phyloP scores from a whole-genome alignment of 225 moss, liverwort and hornwort species.

The Takakia lepidozioides region DNA sequence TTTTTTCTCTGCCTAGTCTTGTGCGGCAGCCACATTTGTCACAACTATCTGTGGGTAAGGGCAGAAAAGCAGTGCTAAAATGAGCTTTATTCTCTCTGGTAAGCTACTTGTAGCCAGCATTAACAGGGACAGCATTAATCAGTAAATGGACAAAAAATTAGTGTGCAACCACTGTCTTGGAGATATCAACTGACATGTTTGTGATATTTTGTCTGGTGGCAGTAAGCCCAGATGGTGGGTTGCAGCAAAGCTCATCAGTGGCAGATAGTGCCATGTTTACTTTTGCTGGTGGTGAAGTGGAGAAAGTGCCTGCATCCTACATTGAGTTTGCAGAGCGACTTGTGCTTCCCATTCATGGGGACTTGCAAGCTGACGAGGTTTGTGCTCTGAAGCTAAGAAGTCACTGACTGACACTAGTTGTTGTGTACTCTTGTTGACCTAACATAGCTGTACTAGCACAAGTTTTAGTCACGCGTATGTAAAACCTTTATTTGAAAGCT shows the following conservation, averaged over 20 bases:
- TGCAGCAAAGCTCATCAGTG: conserved; percentile 91
- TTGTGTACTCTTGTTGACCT: not conserved
- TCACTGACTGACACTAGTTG: not conserved
- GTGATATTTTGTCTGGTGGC: conserved; percentile 5
- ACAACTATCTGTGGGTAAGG: no score
- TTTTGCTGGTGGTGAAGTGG: conserved; percentile 73
- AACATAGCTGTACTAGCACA: not conserved
- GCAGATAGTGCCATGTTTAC: conserved; percentile 64
- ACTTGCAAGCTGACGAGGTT: conserved; percentile 66
- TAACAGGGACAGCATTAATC: no score
- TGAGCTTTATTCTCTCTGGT: no score
- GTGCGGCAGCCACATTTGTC: no score
- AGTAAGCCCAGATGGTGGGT: conserved; percentile 97
- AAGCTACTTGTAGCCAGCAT: no score
- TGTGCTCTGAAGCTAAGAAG: not conserved
- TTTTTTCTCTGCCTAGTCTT: no score
- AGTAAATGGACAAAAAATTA: no score
- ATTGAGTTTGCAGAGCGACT: conserved; percentile 97
- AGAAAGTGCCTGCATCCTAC: conserved; percentile 78
- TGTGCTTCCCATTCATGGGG: conserved; percentile 46
- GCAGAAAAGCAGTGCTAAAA: no score
- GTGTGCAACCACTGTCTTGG: not conserved
- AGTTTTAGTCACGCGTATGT: no score
- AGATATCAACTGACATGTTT: not conserved
- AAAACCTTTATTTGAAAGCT: no score